Conservation (phyloP, 2,329 filamentous ascomycete genomes). For the Aspergillus luchuensis region DNA sequence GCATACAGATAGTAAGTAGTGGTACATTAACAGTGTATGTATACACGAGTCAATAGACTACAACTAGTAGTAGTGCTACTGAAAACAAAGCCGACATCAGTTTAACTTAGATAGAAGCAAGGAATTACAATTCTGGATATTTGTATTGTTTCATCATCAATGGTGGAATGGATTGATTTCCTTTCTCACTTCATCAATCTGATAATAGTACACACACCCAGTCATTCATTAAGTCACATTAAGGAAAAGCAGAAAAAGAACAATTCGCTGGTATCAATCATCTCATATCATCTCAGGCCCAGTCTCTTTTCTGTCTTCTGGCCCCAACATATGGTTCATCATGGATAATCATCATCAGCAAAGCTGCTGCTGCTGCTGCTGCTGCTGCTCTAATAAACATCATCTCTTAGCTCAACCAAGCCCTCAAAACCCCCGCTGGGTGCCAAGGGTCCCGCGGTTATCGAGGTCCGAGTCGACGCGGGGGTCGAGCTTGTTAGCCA, state of each 20-base stretch:
- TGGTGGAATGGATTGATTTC: no score
- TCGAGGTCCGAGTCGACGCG: constrained; percentile 54
- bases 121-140: no score
- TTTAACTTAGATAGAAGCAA: no score
- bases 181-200: neutral
- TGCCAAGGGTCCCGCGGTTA: constrained; percentile 5
- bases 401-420: neutral
- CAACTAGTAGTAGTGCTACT: no score
- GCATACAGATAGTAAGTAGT: no score
- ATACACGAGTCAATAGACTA: no score
- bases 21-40: no score
- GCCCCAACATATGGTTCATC: no score
- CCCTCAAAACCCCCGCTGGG: constrained; percentile 11
- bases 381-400: neutral
- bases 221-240: neutral
- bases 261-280: neutral
- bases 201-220: neutral
- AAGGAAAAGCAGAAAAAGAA: neutral
- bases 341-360: neutral
- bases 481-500: constrained; percentile 57
- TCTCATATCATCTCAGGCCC: neutral
- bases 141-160: no score
- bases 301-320: no score
- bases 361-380: neutral
- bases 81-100: no score